Percentiles rank a stretch among this genome's conserved stretches.
Conservation (phyloP, 2,329 filamentous ascomycete genomes). For the Boeremia lycopersici region DNA sequence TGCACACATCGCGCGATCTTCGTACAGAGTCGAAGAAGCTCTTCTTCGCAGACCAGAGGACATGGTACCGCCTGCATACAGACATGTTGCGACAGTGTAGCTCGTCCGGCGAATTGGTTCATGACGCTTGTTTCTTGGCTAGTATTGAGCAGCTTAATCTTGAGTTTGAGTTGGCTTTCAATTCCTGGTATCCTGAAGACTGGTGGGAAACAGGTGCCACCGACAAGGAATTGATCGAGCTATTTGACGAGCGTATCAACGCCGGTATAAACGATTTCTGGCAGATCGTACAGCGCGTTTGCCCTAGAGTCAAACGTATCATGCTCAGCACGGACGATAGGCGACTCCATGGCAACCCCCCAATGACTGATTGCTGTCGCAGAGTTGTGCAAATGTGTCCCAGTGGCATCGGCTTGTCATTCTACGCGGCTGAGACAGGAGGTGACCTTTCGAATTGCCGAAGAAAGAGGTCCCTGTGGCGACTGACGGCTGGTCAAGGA, state of each 20-base stretch:
- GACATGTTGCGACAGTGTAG: not conserved
- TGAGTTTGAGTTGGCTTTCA: not conserved
- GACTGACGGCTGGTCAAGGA: not conserved
- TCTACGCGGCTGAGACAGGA: not conserved
- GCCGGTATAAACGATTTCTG: slow-evolving; percentile 3
- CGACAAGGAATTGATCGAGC: not conserved
- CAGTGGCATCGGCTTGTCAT: not conserved
- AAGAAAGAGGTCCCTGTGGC: not conserved
- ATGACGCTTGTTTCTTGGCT: not conserved
- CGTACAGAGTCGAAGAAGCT: slow-evolving; percentile 15
- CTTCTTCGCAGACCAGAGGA: slow-evolving; percentile 11
- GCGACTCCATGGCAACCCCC: not conserved
- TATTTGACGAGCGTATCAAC: not conserved
- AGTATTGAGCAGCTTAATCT: slow-evolving; percentile 1
- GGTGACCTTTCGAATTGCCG: not conserved
- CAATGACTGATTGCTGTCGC: not conserved
- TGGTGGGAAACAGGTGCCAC: not conserved
- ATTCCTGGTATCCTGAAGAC: not conserved
- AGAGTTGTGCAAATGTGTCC: slow-evolving; percentile 7
- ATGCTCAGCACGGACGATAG: not conserved
- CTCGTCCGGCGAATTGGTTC: not conserved
- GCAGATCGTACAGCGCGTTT: slow-evolving; percentile 1
- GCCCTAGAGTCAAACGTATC: slow-evolving; percentile 6
- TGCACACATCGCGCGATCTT: slow-evolving; percentile 11
- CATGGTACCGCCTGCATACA: slow-evolving; percentile 6